Conservation (phyloP, 331 rosid genomes). For the Saraca asoca region DNA sequence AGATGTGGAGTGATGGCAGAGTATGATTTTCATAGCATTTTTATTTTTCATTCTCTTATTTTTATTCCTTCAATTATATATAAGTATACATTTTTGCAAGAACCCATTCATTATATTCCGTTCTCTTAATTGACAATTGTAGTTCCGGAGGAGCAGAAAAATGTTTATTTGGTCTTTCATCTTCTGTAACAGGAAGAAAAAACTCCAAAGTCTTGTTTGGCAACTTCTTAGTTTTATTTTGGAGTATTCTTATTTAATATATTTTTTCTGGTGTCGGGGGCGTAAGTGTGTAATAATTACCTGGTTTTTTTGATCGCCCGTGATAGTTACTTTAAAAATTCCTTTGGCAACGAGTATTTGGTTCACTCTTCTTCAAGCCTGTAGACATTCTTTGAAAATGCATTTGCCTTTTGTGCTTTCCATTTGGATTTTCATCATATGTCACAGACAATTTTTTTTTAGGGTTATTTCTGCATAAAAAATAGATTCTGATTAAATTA, state of each 20-base stretch:
- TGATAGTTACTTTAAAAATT: no score
- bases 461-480: no score
- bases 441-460: no score
- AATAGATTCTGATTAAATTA: no score
- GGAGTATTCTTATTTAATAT: background rate
- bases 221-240: background rate
- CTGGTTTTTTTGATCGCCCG: no score
- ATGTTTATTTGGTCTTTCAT: constrained; percentile 12
- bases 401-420: no score
- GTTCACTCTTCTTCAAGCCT: no score
- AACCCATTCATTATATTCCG: constrained; percentile 37
- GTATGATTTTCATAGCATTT: constrained; percentile 37
- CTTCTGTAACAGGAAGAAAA: constrained; percentile 23
- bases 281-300: no score
- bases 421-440: no score
- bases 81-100: constrained; percentile 41
- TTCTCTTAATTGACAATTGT: constrained; percentile 23
- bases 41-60: constrained; percentile 5
- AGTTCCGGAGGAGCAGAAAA: constrained; percentile 25
- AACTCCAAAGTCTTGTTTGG: constrained; percentile 7
- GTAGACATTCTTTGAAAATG: no score
- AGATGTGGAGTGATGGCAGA: constrained; percentile 38
- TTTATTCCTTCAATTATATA: constrained; percentile 36
- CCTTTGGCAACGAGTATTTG: no score
- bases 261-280: no score